phyloP scores from a whole-genome alignment of 495 filamentous ascomycete genomes.

The Aspergillus funiculosus region DNA sequence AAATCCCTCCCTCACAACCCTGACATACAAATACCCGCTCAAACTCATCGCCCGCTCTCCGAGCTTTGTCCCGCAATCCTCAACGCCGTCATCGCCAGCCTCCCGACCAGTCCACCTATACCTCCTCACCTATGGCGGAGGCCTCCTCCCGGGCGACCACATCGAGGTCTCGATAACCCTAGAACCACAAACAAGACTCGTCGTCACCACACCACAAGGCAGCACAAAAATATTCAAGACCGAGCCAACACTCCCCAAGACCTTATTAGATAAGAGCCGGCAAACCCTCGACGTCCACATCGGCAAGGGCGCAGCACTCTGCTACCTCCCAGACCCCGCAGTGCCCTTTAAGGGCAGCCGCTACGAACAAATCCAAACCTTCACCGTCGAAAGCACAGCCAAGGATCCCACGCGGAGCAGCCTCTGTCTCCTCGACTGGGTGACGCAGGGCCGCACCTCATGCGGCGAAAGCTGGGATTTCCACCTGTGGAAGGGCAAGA shows the following conservation, averaged over 20 bases:
- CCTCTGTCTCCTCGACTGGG: constrained; percentile 87
- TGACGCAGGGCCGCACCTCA: constrained; percentile 77
- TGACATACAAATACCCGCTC: constrained; percentile 88
- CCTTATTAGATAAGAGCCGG: constrained; percentile 49
- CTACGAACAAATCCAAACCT: constrained; percentile 77
- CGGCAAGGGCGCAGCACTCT: constrained; percentile 58
- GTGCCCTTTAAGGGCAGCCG: constrained; percentile 78
- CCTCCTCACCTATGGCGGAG: constrained; percentile 90
- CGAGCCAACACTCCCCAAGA: constrained; percentile 31
- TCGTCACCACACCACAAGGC: constrained; percentile 81
- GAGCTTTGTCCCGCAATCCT: constrained; percentile 38
- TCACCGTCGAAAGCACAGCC: constrained; percentile 58
- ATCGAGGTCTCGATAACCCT: constrained; percentile 68
- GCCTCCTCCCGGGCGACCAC: constrained; percentile 78
- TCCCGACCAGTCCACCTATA: constrained; percentile 60
- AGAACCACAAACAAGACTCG: constrained; percentile 58
- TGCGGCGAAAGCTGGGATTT: constrained; percentile 90
- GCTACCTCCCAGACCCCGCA: constrained; percentile 88
- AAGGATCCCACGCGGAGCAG: constrained; percentile 37
- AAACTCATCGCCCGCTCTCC: constrained; percentile 72
- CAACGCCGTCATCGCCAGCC: constrained; percentile 22
- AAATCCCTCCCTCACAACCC: constrained; percentile 62
- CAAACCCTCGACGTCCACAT: constrained; percentile 65
- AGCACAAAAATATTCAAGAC: constrained; percentile 95
- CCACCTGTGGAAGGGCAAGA: constrained; percentile 66